Evolutionary conservation across 1,284 basidiomycete species (phyloP).

Genomic region (Somion occarium): DNA sequence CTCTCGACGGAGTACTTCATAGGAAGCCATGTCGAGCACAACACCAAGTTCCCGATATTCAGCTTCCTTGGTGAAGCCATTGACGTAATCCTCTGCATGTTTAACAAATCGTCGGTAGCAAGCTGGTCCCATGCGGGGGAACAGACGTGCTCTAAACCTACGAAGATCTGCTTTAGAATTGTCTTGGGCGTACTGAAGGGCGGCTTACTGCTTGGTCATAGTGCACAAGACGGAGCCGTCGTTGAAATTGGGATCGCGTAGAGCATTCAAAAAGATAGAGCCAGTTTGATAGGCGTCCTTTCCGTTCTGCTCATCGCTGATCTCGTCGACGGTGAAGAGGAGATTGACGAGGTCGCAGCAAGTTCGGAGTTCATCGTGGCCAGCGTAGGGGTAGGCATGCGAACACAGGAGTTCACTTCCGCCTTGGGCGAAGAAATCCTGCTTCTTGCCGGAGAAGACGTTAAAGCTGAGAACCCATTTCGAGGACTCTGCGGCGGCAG

Average conservation of each 20-base stretch:
- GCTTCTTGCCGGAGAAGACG: constrained; percentile 55
- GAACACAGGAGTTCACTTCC: constrained; percentile 61
- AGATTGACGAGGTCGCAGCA: constrained; percentile 64
- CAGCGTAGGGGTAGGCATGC: constrained; percentile 57
- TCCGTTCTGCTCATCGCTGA: constrained; percentile 62
- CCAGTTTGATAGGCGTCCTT: constrained; percentile 51
- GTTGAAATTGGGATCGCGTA: constrained; percentile 48
- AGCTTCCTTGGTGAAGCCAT: constrained; percentile 53
- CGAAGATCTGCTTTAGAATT: too few species aligned
- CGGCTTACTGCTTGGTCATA: constrained; percentile 57
- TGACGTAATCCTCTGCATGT: constrained; percentile 52
- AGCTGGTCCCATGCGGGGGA: constrained; percentile 37
- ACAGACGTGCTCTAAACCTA: constrained; percentile 50
- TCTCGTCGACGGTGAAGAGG: constrained; percentile 65
- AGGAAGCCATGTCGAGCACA: constrained; percentile 49
- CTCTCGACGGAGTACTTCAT: constrained; percentile 53
- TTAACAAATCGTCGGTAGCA: constrained; percentile 46
- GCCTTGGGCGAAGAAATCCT: constrained; percentile 54
- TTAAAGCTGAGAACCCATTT: constrained; percentile 61
- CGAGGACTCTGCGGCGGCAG: constrained; percentile 50
- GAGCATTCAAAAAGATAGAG: constrained; percentile 45
- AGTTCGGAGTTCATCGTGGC: constrained; percentile 52
- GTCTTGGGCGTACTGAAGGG: constrained; percentile 4
- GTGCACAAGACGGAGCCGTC: constrained; percentile 49
- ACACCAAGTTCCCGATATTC: constrained; percentile 51